These are phyloP conservation scores for Pelargonium myrrhifolium DNA, from an alignment of 441 rosid species.

Conservation along the genomic window DNA sequence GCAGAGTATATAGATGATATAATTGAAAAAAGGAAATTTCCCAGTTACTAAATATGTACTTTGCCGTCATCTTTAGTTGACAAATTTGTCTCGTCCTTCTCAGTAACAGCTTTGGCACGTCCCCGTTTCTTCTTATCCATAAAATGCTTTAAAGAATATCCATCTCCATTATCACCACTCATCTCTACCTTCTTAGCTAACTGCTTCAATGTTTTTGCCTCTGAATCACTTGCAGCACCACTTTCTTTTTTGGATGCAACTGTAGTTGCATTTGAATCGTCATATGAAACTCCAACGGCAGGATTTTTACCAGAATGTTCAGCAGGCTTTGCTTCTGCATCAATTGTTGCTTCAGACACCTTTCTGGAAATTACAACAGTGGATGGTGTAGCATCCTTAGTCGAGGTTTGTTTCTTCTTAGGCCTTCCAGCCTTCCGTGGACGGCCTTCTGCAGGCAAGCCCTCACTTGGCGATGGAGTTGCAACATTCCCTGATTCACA, in stretches of 20 bases:
- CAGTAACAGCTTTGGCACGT: conserved; percentile 42
- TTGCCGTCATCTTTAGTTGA: conserved; percentile 50
- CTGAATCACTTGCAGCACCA: conserved; percentile 37
- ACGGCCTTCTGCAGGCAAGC: conserved; percentile 33
- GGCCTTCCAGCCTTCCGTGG: conserved; percentile 35
- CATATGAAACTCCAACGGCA: conserved; percentile 30
- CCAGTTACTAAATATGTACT: conserved; percentile 26
- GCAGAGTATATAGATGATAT: conserved; percentile 8
- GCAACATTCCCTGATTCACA: conserved; percentile 30
- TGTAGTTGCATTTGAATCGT: conserved; percentile 32
- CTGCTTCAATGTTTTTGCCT: conserved; percentile 42
- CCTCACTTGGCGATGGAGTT: conserved; percentile 36
- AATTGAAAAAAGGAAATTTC: conserved; percentile 12
- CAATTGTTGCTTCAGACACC: conserved; percentile 43
- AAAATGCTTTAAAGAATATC: conserved; percentile 33
- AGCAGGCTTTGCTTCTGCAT: conserved; percentile 44
- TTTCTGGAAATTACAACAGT: conserved; percentile 38
- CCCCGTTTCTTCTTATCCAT: conserved; percentile 50
- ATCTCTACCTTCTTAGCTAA: conserved; percentile 44
- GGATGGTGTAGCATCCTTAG: conserved; percentile 37
- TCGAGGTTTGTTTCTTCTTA: conserved; percentile 46
- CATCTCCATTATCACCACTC: conserved; percentile 38
- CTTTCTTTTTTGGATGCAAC: conserved; percentile 45
- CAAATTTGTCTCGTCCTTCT: conserved; percentile 32
- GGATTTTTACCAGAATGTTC: conserved; percentile 40